Percentiles rank a stretch among this genome's conserved stretches.
phyloP scores from a whole-genome alignment of 2,329 filamentous ascomycete species.

The Elsinoe perseae region DNA sequence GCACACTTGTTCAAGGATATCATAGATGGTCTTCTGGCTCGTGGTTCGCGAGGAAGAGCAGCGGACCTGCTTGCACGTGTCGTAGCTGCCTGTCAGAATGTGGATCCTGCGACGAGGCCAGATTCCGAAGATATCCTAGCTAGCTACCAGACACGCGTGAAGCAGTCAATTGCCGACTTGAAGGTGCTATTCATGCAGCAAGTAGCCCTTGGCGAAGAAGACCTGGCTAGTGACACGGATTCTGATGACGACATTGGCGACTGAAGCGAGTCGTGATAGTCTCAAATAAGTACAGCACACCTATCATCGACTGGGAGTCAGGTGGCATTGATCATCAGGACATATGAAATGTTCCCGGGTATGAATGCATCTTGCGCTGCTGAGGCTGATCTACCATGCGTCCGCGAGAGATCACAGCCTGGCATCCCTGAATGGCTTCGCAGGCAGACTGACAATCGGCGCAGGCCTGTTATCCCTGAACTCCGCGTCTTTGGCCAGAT shows the following conservation, averaged over 20 bases:
- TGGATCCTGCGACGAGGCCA: neutral
- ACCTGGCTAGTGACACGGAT: neutral
- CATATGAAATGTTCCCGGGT: too few species aligned
- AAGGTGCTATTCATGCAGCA: neutral
- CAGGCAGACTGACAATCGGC: neutral
- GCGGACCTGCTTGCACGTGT: neutral
- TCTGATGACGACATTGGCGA: neutral
- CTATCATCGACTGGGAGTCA: too few species aligned
- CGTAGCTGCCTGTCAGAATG: neutral
- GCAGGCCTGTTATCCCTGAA: neutral
- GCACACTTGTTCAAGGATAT: neutral
- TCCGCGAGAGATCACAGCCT: too few species aligned
- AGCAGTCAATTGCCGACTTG: neutral
- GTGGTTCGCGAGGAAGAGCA: neutral
- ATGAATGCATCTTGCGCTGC: too few species aligned
- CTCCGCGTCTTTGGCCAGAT: constrained; percentile 34
- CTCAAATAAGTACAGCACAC: too few species aligned
- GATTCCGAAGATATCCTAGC: neutral
- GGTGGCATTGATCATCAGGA: too few species aligned
- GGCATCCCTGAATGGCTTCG: neutral
- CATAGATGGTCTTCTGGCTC: neutral
- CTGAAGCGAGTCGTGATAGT: too few species aligned
- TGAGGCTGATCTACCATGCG: too few species aligned
- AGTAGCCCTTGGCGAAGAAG: neutral
- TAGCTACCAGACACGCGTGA: neutral